Base-by-base conservation (phyloP, 805 yeast species). In the Candida broadrunensis region DNA sequence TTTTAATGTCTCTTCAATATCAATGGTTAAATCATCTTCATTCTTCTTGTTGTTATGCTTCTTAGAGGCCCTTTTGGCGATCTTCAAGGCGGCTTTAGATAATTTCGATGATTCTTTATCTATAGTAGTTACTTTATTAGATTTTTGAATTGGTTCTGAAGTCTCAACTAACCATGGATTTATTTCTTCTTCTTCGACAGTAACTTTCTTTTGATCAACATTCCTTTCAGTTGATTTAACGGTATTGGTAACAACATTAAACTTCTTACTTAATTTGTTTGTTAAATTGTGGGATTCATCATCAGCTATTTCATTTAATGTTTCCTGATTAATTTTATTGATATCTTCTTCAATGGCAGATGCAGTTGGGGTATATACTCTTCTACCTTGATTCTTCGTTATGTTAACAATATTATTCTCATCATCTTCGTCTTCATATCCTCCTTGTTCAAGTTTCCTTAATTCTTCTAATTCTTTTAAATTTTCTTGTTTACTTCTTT, bases 291-390 rank as follows among this genome's bases (percentile, higher is more conserved):
- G 72, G 3, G 75, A 58, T 29, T 77, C 72, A 50, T 83, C 88
- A 33, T 65, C 71, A 19, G 67, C 70, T 35, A 69, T 51, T 44
- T 81, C 86, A 27, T 71, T 63, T 25, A 63, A 33, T 5, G 72
- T 61, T 27, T 58, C 51, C 37, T 63, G 47, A 36, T 72, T 65
- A 7, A 63, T 41, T 16, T 63, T 61, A n/a, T 66, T 52, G 36
- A 71, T 55, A 17, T 55, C 64, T 2, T 61, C 63, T 30, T 68
- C 64, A 29, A 66, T 56, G n/a, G 63, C 63, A 9, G 66, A 56
- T 3, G 80, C 76, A 11, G 71, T 66, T 4, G 96, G 93, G 3
- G 90, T 78, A 55, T 87, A 89, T 12, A 80, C 70, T 61, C 96
- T 74, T 67, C 96, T 80, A 31, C 98, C 98, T 46, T 75, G 73